Conservation (phyloP, 208 protist species). For the Leishmania arabica region DNA sequence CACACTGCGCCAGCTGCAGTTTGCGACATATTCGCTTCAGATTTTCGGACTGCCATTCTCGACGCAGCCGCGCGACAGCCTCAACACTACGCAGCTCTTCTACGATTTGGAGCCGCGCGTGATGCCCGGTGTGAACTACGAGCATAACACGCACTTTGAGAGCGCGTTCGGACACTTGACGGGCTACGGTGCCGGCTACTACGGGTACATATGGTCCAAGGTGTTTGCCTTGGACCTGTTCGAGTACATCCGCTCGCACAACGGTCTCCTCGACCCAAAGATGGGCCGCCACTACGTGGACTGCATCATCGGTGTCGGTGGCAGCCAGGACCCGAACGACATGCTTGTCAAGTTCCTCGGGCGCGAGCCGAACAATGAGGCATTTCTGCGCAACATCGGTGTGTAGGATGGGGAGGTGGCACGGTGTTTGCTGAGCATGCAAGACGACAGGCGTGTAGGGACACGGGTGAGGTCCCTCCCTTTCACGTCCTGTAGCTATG, state of each 20-base stretch:
- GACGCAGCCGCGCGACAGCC: constrained; percentile 35
- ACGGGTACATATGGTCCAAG: constrained; percentile 90
- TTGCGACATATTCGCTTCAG: constrained; percentile 77
- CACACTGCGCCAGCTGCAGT: constrained; percentile 76
- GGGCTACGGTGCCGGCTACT: constrained; percentile 83
- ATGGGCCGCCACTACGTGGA: constrained; percentile 71
- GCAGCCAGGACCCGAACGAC: constrained; percentile 72
- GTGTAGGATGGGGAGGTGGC: constrained; percentile 27
- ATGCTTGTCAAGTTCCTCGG: constrained; percentile 82
- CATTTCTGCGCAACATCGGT: constrained; percentile 75
- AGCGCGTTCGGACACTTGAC: constrained; percentile 81
- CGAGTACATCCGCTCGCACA: constrained; percentile 67
- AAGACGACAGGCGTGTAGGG: background rate
- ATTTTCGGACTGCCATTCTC: constrained; percentile 79
- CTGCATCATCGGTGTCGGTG: constrained; percentile 79
- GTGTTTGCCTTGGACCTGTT: constrained; percentile 88
- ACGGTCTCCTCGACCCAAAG: constrained; percentile 69
- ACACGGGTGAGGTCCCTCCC: background rate
- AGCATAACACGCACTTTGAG: constrained; percentile 74
- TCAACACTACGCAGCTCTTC: constrained; percentile 70
- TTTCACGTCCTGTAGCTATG: background rate
- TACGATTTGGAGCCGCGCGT: constrained; percentile 53
- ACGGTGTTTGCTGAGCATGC: background rate
- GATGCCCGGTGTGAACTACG: constrained; percentile 61
- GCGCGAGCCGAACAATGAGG: constrained; percentile 79